Base-by-base conservation (phyloP, 805 yeast genomes). In the Spathaspora sp. region DNA sequence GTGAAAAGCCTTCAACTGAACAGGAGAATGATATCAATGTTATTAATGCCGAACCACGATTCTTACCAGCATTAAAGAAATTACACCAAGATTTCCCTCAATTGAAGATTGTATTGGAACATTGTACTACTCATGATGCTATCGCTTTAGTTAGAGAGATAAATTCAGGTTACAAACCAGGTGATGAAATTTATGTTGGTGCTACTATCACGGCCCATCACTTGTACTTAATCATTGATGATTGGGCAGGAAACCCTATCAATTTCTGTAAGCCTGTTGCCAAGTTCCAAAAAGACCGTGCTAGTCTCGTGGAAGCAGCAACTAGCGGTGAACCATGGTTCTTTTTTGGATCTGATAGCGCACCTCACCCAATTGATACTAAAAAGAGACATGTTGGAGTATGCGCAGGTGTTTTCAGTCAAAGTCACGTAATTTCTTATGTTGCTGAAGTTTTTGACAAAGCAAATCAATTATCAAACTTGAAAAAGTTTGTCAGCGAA, bases 221-320 rank as follows among this genome's bases (percentile, higher is more conserved):
- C 64, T 76, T 94, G 51, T 88, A 79, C 45, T 73, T 94, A 49
- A 93, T 96, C 1, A 83, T 94, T 48, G 98, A 94, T 68, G 85
- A 85, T 57, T 94, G 98, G 97, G 97, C 97, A 3, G 98, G 98
- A 2, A 87, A 90, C 64, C 93, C 98, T 38, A 81, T 90, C 64
- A 90, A 93, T 63, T 94, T 86, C 71, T 94, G 99, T 76, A 94
- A 94, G 68, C 99, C 99, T 2, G 98, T 94, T 47, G 99, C 99
- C 39, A 94, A 94, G 67, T 73, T 91, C 38, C 97, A 97, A 29
- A 76, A 73, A 26, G 99, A 94, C 65, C 83, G 86, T 60, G 77
- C 81, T 50, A 93, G 97, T 1, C 73, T 94, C 43, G 79, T 94
- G 6, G 77, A 75, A 38, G 98, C 99, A 40, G 99, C 97, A 1